Evolutionary conservation across 441 rosid species (phyloP).

Genomic region (Adansonia madagascariensis): DNA sequence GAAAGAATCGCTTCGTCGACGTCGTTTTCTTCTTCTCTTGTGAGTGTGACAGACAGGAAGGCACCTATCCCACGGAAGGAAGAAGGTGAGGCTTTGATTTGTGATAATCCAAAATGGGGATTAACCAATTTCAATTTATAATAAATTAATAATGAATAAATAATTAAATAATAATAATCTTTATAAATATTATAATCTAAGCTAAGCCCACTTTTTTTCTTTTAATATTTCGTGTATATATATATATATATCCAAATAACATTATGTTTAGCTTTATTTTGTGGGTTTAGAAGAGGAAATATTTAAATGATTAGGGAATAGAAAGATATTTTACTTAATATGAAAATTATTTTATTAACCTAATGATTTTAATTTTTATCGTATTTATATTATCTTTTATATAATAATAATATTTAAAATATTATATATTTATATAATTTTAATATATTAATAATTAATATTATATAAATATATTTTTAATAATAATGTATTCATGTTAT

Average conservation of each 20-base stretch:
- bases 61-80: slow-evolving; percentile 36
- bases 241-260: no score
- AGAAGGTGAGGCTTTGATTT: slow-evolving; percentile 17
- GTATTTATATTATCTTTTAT: not conserved
- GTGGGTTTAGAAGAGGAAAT: not conserved
- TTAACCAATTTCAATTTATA: not conserved
- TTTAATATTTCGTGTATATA: no score
- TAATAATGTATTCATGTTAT: no score
- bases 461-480: no score
- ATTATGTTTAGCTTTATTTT: no score
- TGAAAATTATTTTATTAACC: no score
- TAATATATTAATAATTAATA: not conserved
- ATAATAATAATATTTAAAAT: not conserved
- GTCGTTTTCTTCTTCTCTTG: slow-evolving; percentile 1
- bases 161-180: not conserved
- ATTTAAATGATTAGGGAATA: not conserved
- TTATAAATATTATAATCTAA: no score
- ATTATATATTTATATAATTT: not conserved
- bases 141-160: not conserved
- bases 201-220: no score
- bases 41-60: slow-evolving; percentile 31
- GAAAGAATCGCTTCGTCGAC: slow-evolving; percentile 27
- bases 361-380: no score
- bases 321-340: no score
- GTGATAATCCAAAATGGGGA: not conserved